Percentiles rank a stretch among this genome's conserved stretches.
Evolutionary conservation across 345 rosid genomes (phyloP).

Genomic region (Salix dunnii): DNA sequence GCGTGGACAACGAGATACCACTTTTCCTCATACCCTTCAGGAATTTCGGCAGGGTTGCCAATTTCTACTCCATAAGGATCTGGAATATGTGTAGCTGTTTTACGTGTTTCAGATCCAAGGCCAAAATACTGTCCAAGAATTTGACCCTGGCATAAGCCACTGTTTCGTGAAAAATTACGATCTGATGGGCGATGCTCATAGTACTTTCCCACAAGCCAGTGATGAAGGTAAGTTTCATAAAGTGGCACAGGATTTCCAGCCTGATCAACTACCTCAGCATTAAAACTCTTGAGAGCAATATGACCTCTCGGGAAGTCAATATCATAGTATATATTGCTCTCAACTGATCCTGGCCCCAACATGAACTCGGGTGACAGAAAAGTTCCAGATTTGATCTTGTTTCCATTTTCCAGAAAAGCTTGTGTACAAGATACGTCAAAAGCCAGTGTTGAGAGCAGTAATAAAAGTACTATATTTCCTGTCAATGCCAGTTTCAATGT

Average conservation of each 20-base stretch:
- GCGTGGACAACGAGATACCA: conserved; percentile 86
- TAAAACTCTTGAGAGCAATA: conserved; percentile 62
- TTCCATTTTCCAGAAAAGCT: conserved; percentile 26
- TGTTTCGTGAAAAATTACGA: conserved; percentile 32
- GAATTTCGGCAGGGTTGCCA: conserved; percentile 59
- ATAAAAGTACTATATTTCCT: conserved; percentile 1
- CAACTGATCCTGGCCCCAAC: conserved; percentile 76
- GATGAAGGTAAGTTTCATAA: conserved; percentile 82
- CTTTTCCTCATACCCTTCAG: conserved; percentile 60
- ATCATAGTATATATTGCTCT: conserved; percentile 35
- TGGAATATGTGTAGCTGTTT: conserved; percentile 57
- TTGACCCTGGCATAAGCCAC: conserved; percentile 58
- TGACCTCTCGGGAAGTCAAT: conserved; percentile 84
- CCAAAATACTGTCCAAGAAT: conserved; percentile 61
- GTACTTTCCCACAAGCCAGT: conserved; percentile 65
- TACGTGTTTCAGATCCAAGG: conserved; percentile 84
- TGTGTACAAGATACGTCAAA: not conserved
- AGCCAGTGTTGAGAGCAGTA: not conserved
- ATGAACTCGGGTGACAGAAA: conserved; percentile 63
- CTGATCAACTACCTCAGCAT: conserved; percentile 67
- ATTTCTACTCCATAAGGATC: conserved; percentile 80
- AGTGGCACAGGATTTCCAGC: conserved; percentile 62
- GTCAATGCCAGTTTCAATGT: not conserved
- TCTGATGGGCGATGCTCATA: conserved; percentile 27
- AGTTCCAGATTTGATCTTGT: conserved; percentile 38